phyloP scores from a whole-genome alignment of 768 basidiomycete species.

The Coprinopsis cinerea region DNA sequence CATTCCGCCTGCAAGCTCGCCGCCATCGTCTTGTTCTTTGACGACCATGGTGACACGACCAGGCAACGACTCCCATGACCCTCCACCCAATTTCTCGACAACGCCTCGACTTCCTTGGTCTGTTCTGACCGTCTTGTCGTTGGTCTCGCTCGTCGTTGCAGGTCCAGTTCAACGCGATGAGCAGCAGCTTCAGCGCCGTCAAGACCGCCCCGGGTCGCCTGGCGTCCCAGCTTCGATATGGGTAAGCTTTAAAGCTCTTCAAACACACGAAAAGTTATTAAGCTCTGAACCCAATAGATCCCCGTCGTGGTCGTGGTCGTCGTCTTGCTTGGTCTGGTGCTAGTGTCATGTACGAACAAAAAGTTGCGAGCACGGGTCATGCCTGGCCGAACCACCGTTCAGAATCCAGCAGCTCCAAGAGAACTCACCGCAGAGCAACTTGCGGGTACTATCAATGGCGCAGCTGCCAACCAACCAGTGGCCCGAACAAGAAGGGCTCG shows the following conservation, averaged over 20 bases:
- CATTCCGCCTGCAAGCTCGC: no score
- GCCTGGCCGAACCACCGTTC: constrained; percentile 3
- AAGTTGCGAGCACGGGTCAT: constrained; percentile 12
- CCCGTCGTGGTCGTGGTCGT: constrained; percentile 27
- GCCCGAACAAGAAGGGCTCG: constrained; percentile 28
- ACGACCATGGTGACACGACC: no score
- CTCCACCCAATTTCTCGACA: no score
- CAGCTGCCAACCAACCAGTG: constrained; percentile 15
- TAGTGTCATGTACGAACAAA: constrained; percentile 17
- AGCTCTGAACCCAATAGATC: constrained; percentile 12
- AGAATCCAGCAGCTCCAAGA: constrained; percentile 7
- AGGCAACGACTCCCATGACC: no score
- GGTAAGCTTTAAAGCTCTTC: neutral
- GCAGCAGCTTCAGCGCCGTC: constrained; percentile 11
- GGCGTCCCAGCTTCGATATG: constrained; percentile 1
- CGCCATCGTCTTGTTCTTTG: no score
- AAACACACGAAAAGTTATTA: neutral
- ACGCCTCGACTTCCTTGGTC: no score
- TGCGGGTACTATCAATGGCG: constrained; percentile 37
- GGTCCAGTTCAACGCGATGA: no score
- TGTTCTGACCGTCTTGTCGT: no score
- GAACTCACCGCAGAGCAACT: constrained; percentile 55
- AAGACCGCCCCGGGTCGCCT: neutral
- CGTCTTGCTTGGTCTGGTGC: constrained; percentile 18
- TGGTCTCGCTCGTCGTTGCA: no score